Percentiles rank a stretch among this genome's conserved stretches.
phyloP scores from a whole-genome alignment of 2,329 filamentous ascomycete genomes.

The Setomelanomma holmii region DNA sequence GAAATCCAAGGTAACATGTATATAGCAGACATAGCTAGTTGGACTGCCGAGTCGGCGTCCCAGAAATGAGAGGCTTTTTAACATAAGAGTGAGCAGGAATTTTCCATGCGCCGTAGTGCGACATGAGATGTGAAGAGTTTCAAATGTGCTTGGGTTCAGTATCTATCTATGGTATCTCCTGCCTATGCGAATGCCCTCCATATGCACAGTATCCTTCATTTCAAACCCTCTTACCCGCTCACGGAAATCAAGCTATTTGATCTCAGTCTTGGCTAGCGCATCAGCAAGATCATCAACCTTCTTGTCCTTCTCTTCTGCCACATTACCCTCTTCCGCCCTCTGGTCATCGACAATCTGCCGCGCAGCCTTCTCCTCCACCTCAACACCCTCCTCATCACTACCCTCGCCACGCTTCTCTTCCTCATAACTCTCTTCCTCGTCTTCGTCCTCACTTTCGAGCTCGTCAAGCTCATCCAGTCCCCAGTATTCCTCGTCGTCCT shows the following conservation, averaged over 20 bases:
- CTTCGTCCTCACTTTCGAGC: slow-evolving; percentile 83
- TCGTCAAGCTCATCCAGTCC: slow-evolving; percentile 72
- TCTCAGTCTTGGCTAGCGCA: slow-evolving; percentile 73
- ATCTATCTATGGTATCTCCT: background rate
- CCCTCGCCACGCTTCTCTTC: slow-evolving; percentile 66
- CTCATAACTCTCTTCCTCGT: slow-evolving; percentile 75
- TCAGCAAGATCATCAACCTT: slow-evolving; percentile 83
- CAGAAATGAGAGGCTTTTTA: no score
- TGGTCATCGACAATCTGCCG: slow-evolving; percentile 71
- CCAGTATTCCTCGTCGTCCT: slow-evolving; percentile 62
- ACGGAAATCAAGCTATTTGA: no score
- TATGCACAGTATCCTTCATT: no score
- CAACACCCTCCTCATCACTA: slow-evolving; percentile 69
- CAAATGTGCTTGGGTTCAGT: background rate
- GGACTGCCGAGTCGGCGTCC: background rate
- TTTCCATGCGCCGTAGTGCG: no score
- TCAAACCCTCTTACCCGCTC: no score
- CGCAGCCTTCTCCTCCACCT: slow-evolving; percentile 49
- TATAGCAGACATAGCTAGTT: background rate
- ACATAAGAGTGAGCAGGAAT: no score
- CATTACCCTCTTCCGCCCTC: slow-evolving; percentile 75
- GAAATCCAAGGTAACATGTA: background rate
- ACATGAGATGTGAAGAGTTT: background rate
- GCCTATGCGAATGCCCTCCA: background rate
- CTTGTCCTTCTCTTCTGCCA: slow-evolving; percentile 73